Conservation (phyloP, 1,284 basidiomycete species). For the Microbotryum scabiosae region DNA sequence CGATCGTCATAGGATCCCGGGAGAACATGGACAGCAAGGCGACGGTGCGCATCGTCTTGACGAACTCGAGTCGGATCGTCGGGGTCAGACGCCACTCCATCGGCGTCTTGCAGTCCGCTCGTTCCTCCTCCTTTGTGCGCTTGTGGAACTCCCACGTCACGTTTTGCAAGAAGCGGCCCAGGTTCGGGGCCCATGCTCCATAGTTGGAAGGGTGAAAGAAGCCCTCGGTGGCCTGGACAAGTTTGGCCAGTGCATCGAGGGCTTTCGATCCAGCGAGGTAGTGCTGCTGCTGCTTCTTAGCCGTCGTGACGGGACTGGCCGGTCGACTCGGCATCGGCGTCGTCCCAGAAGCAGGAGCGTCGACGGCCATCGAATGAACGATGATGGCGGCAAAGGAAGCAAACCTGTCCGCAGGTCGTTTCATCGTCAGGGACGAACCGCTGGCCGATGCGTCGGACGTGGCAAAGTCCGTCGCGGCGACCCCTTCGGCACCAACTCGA, state of each 20-base stretch:
- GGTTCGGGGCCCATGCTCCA: slow-evolving; percentile 47
- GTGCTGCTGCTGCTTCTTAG: slow-evolving; percentile 33
- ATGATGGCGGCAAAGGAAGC: slow-evolving; percentile 74
- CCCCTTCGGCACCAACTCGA: slow-evolving; percentile 28
- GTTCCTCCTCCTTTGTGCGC: slow-evolving; percentile 74
- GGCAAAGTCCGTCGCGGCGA: slow-evolving; percentile 28
- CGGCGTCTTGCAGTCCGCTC: slow-evolving; percentile 71
- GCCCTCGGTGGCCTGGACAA: slow-evolving; percentile 86
- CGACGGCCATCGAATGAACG: slow-evolving; percentile 83
- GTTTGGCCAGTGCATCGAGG: slow-evolving; percentile 75
- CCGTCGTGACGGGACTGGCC: slow-evolving; percentile 31
- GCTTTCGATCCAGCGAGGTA: slow-evolving; percentile 82
- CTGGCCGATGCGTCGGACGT: slow-evolving; percentile 28
- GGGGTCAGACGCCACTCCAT: slow-evolving; percentile 65
- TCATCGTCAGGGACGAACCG: slow-evolving; percentile 57
- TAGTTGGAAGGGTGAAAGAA: slow-evolving; percentile 65
- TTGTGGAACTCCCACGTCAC: slow-evolving; percentile 76
- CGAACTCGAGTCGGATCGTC: slow-evolving; percentile 73
- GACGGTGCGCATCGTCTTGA: slow-evolving; percentile 72
- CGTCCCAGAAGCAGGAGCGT: slow-evolving; percentile 49
- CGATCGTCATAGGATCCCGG: slow-evolving; percentile 52
- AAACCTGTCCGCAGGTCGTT: slow-evolving; percentile 64
- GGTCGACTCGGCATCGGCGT: slow-evolving; percentile 36
- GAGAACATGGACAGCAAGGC: slow-evolving; percentile 92
- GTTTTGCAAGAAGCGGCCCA: slow-evolving; percentile 66